Base-by-base conservation (phyloP, 1,284 basidiomycete species). In the Apiotrichum mycotoxinovorans region DNA sequence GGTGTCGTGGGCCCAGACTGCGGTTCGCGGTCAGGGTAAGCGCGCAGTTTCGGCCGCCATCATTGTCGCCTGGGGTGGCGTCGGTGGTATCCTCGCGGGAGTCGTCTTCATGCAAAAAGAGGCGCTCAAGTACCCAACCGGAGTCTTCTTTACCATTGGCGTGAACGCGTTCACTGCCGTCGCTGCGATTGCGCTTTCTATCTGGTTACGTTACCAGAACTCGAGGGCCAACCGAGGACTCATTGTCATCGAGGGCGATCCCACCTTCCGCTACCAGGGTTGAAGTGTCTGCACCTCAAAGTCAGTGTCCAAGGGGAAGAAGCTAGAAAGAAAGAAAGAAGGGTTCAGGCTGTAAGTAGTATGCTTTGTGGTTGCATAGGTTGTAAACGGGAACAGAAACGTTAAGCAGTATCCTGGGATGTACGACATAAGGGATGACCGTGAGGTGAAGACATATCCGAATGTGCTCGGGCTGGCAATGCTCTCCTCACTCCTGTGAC, bases 11-110 rank as follows among this genome's bases (percentile, higher is more conserved):
- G 66, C 70, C 42, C 71, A 75, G 60, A 75, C 74, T 64, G 78
- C 78, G 68, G 74, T 80, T 34, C 73, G 73, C 18, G 66, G 70
- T 18, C 74, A 79, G 59, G 69, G 70, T 33, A 79, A 80, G 62
- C 62, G 67, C 35, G 64, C 67, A 18, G 71, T 75, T 25, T 37
- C 52, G 34, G 40, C 52, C 15, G 56, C 54, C 2, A 20, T 60
- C 23, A 45, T 61, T 34, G 54, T 63, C 35, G 58, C 53, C 12
- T 45, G 37, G 22, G 61, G 61, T 34, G 62, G 62, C 23, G 35
- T 63, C 35, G 62, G 62, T 23, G 33, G 30, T 23, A 35, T 47
- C 30, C 17, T 47, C n/a, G 45, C 33, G 2, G n/a, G 30, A 8
- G 5, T 22, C 20, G n/a, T 22, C 23, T 61, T 61, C 42, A 52